Conservation (phyloP, 345 rosid species). For the Murraya koenigii region DNA sequence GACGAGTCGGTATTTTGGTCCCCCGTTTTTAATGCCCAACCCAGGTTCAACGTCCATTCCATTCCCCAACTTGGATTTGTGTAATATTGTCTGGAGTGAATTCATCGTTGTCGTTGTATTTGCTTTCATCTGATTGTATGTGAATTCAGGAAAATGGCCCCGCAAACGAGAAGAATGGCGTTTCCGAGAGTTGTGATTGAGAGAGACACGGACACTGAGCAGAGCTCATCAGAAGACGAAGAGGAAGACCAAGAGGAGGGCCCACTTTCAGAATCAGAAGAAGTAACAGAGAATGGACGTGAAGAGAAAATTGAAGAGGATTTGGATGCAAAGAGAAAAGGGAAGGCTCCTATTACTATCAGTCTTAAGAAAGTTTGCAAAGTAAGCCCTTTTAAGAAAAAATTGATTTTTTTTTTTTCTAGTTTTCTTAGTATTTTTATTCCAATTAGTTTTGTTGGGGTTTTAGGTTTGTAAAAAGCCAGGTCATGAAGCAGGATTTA, state of each 20-base stretch:
- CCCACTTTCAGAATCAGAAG: slow-evolving; percentile 37
- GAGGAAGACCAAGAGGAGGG: slow-evolving; percentile 41
- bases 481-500: slow-evolving; percentile 96
- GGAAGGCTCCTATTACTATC: slow-evolving; percentile 74
- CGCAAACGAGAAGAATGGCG: slow-evolving; percentile 41
- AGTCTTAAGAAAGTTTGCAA: slow-evolving; percentile 95
- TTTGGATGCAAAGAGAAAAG: slow-evolving; percentile 42
- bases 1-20: not conserved
- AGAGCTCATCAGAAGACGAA: slow-evolving; percentile 62
- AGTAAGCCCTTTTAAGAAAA: slow-evolving; percentile 32
- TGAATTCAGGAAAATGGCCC: slow-evolving; percentile 44
- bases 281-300: slow-evolving; percentile 23
- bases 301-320: slow-evolving; percentile 34
- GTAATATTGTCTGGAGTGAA: not conserved
- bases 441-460: slow-evolving; percentile 13
- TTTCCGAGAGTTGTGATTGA: slow-evolving; percentile 65
- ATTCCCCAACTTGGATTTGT: not conserved
- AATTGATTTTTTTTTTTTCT: too few species aligned
- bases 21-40: not conserved
- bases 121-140: not conserved
- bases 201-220: slow-evolving; percentile 75
- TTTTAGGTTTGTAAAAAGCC: slow-evolving; percentile 80
- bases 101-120: slow-evolving; percentile 13
- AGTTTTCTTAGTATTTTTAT: not conserved
- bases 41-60: not conserved